phyloP scores from a whole-genome alignment of 78 protist species.

The Dictyostelium firmibasis region DNA sequence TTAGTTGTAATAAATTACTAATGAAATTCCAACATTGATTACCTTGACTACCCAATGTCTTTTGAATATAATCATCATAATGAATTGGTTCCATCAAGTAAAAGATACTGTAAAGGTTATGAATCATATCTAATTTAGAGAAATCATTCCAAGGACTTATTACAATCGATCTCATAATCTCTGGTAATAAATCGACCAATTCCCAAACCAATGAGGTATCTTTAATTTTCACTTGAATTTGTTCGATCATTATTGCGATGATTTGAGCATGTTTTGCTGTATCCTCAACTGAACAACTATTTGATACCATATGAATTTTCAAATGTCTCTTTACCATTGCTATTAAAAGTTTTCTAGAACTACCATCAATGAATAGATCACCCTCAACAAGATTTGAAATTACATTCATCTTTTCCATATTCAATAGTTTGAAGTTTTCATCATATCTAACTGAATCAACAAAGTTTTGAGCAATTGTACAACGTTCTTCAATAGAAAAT shows the following conservation, averaged over 20 bases:
- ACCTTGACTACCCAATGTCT: background rate
- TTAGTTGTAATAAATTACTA: background rate
- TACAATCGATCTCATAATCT: conserved; percentile 16
- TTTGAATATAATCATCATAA: conserved; percentile 6
- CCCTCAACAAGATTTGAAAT: conserved; percentile 24
- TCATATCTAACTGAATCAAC: conserved; percentile 65
- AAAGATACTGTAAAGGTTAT: conserved; percentile 55
- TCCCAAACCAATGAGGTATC: conserved; percentile 32
- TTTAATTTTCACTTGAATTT: conserved; percentile 47
- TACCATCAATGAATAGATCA: conserved; percentile 24
- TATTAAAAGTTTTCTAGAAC: background rate
- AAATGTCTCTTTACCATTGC: conserved; percentile 23
- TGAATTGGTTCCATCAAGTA: conserved; percentile 39
- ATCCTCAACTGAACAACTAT: conserved; percentile 12
- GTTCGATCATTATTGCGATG: conserved; percentile 35
- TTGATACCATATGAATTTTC: conserved; percentile 25
- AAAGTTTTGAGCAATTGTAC: conserved; percentile 27
- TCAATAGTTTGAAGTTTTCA: conserved; percentile 1
- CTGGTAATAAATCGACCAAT: conserved; percentile 49
- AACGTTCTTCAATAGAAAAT: conserved; percentile 55
- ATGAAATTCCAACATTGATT: conserved; percentile 19
- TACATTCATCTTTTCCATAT: conserved; percentile 75
- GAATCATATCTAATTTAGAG: conserved; percentile 43
- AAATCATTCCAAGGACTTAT: conserved; percentile 6
- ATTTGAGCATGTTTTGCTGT: conserved; percentile 57